A percentile compares a stretch with the other conserved stretches of the same genome.
These are phyloP conservation scores for Colletotrichum australisinense DNA, from an alignment of 2,329 filamentous ascomycete genomes.

Conservation along the genomic window DNA sequence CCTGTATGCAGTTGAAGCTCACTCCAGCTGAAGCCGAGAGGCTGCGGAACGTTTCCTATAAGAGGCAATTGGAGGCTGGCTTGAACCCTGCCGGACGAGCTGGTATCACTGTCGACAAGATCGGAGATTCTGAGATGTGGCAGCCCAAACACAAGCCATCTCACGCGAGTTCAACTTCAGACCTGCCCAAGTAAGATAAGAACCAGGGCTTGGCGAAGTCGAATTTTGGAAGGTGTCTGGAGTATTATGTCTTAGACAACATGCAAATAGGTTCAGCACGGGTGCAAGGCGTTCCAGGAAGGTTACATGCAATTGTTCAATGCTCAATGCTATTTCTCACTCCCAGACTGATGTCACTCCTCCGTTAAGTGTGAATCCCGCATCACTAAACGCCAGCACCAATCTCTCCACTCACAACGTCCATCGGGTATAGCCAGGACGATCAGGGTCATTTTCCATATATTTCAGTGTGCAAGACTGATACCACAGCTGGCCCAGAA, in stretches of 20 bases:
- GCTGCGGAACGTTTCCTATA: conserved; percentile 62
- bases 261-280: neutral
- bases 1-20: conserved; percentile 52
- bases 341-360: too few species aligned
- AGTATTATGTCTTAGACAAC: neutral
- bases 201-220: too few species aligned
- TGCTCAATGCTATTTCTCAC: too few species aligned
- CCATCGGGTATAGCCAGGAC: neutral
- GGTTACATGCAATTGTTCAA: too few species aligned
- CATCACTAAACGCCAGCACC: neutral
- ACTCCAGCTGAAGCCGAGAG: conserved; percentile 63
- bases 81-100: conserved; percentile 57
- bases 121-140: conserved; percentile 47
- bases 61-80: conserved; percentile 63
- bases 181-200: neutral
- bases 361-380: neutral
- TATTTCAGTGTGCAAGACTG: neutral
- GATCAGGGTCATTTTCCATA: neutral
- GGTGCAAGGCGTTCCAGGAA: too few species aligned
- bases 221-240: neutral
- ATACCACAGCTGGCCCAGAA: neutral
- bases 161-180: neutral
- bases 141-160: neutral
- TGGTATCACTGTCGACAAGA: conserved; percentile 54
- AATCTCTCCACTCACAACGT: neutral